A percentile compares a stretch with the other conserved stretches of the same genome.
Evolutionary conservation across 495 filamentous ascomycete species (phyloP).

Genomic region (Hypoxylon lienhwacheense): DNA sequence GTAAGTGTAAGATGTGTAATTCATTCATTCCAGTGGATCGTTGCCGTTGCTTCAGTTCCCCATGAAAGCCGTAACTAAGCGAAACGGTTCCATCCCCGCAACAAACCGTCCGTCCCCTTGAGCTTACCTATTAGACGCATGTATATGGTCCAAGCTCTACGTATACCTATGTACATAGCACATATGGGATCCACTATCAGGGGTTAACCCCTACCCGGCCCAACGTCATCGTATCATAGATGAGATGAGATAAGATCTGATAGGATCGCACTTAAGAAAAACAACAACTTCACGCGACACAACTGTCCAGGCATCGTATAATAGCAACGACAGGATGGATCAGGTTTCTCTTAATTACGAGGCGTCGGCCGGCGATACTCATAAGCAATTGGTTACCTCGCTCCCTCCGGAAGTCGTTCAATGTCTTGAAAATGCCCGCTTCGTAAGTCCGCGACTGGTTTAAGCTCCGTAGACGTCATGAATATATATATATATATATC

Average conservation of each 20-base stretch:
- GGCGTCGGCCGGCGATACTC: constrained; percentile 69
- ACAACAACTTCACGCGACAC: constrained; percentile 17
- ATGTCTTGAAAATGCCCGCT: constrained; percentile 92
- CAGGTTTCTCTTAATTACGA: constrained; percentile 71
- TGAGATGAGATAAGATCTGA: constrained; percentile 18
- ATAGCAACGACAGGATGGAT: constrained; percentile 39
- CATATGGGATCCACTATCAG: no score
- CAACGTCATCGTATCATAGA: constrained; percentile 21
- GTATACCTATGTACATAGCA: no score
- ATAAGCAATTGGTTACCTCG: constrained; percentile 65
- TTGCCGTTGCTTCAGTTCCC: not conserved
- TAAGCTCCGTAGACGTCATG: no score
- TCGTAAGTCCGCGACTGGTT: constrained; percentile 58
- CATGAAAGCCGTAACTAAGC: constrained; percentile 29
- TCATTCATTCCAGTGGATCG: constrained; percentile 16
- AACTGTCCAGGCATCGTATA: not conserved
- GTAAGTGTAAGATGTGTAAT: constrained; percentile 1
- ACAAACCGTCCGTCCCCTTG: constrained; percentile 15
- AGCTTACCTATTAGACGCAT: not conserved
- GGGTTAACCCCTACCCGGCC: not conserved
- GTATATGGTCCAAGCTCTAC: constrained; percentile 17
- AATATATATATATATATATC: no score
- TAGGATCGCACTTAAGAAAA: constrained; percentile 1
- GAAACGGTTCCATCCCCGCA: constrained; percentile 20
- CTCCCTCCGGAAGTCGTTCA: constrained; percentile 83